Percentiles rank a stretch among this genome's conserved stretches.
These are phyloP conservation scores for Fusarium buharicum DNA, from an alignment of 2,329 filamentous ascomycete genomes.

Conservation along the genomic window DNA sequence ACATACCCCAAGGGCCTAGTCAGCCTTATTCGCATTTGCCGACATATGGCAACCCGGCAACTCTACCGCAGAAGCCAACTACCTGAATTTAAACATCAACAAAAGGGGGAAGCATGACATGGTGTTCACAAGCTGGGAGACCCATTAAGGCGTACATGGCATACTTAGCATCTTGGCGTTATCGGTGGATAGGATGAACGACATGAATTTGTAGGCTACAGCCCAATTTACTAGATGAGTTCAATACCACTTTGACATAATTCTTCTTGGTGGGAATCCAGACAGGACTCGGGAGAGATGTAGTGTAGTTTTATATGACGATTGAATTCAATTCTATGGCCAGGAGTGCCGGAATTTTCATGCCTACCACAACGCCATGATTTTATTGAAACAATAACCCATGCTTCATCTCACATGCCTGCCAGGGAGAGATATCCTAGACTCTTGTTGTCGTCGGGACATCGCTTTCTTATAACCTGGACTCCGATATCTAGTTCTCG, in stretches of 20 bases:
- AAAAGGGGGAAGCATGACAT: slow-evolving; percentile 43
- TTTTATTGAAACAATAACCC: slow-evolving; percentile 51
- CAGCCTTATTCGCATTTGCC: slow-evolving; percentile 64
- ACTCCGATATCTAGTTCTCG: slow-evolving; percentile 33
- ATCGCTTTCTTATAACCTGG: slow-evolving; percentile 39
- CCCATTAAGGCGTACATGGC: slow-evolving; percentile 49
- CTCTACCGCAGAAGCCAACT: slow-evolving; percentile 68
- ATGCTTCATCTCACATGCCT: slow-evolving; percentile 46
- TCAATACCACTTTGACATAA: slow-evolving; percentile 46
- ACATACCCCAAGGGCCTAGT: slow-evolving; percentile 54
- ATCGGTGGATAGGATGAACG: slow-evolving; percentile 50
- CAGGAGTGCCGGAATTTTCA: slow-evolving; percentile 48
- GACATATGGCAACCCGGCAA: slow-evolving; percentile 68
- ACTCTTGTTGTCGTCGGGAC: slow-evolving; percentile 37
- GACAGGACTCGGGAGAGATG: slow-evolving; percentile 1
- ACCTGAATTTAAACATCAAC: slow-evolving; percentile 56
- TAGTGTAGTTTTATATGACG: slow-evolving; percentile 44
- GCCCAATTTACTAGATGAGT: slow-evolving; percentile 47
- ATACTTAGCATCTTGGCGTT: slow-evolving; percentile 56
- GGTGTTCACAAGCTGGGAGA: slow-evolving; percentile 45
- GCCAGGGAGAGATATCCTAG: slow-evolving; percentile 40
- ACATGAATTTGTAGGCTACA: slow-evolving; percentile 47
- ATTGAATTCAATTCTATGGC: slow-evolving; percentile 52
- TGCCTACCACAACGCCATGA: slow-evolving; percentile 54
- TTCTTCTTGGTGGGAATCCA: slow-evolving; percentile 23